Base-by-base conservation (phyloP, 306 rosid genomes). In the Citrullus mucosospermus region DNA sequence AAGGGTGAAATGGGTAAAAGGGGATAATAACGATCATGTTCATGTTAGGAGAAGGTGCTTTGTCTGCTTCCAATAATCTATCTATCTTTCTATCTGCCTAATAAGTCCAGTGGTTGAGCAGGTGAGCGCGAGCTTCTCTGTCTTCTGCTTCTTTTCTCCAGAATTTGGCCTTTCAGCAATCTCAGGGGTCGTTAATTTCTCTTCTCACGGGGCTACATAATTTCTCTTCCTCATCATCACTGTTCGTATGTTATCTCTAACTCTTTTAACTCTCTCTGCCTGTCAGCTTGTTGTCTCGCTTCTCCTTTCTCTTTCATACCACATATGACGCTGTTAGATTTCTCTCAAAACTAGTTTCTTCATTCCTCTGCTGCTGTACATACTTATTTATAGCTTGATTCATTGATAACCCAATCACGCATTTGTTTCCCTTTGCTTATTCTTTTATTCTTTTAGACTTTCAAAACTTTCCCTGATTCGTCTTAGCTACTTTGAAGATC, bases 81-180 rank as follows among this genome's bases (percentile, higher is more conserved):
- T 25, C 67, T 41, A 9, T 67, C 34, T 18, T 7, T 59, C 63
- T 60, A 32, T 63, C 20, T 48, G 77, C 77, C 77, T 72, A 50
- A 48, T 28, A 72, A 72, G 77, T 66, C 56, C 77, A 72, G 77
- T 50, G 77, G 77, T 72, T 72, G 77, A 72, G 77, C 77, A 28
- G 77, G 77, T 72, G 59, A 72, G 77, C 39, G 5, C 34, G 10
- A 72, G 60, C 41, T 72, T 72, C 43, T 72, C 56, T 70, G 76
- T 50, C 77, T 72, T 32, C 18, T 30, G 58, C 25, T 50, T 72
- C 38, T 53, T 30, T 50, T 72, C 60, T 70, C 36, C 13, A 39
- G 38, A 48, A 72, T 72, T 50, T 72, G 77, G 15, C 77, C 77
- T 72, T 72, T 72, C 25, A 48, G 60, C 25, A 28, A 50, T 72